A percentile compares a stretch with the other conserved stretches of the same genome.
These are phyloP conservation scores for Eimeria maxima DNA, from an alignment of 169 alveolate genomes.

Conservation along the genomic window DNA sequence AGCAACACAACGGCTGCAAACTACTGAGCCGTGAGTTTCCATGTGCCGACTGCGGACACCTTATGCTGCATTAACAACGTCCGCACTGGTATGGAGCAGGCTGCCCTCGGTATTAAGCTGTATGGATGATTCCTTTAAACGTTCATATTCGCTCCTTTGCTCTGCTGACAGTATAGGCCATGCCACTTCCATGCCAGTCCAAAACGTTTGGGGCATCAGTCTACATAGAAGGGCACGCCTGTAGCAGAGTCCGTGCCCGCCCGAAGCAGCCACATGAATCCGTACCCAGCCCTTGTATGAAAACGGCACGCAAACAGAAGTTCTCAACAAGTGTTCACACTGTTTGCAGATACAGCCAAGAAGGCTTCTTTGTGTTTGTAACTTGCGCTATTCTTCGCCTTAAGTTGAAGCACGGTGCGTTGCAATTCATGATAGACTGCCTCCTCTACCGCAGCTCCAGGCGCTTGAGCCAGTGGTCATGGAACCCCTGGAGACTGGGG, in stretches of 20 bases:
- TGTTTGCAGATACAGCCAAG: not conserved
- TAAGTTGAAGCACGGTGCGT: not conserved
- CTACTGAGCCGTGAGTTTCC: too few species aligned
- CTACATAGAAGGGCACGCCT: not conserved
- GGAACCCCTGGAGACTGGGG: not conserved
- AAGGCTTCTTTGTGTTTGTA: not conserved
- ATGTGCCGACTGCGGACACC: too few species aligned
- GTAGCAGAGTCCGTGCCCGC: not conserved
- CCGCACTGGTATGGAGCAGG: too few species aligned
- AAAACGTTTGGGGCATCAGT: too few species aligned
- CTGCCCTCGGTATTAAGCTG: too few species aligned
- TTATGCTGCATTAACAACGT: too few species aligned
- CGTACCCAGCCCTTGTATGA: not conserved
- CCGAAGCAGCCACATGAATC: not conserved
- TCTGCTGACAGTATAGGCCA: too few species aligned
- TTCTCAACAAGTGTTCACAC: too few species aligned
- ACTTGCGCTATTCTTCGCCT: not conserved
- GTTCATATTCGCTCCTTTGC: too few species aligned
- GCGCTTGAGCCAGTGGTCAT: not conserved
- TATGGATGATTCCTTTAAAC: too few species aligned
- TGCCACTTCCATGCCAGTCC: too few species aligned
- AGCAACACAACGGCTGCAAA: too few species aligned
- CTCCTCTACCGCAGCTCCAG: not conserved
- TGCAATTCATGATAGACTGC: not conserved
- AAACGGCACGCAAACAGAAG: not conserved